Evolutionary conservation across 164 flowering plant genomes (phyloP).

Genomic region (Taxillus chinensis): DNA sequence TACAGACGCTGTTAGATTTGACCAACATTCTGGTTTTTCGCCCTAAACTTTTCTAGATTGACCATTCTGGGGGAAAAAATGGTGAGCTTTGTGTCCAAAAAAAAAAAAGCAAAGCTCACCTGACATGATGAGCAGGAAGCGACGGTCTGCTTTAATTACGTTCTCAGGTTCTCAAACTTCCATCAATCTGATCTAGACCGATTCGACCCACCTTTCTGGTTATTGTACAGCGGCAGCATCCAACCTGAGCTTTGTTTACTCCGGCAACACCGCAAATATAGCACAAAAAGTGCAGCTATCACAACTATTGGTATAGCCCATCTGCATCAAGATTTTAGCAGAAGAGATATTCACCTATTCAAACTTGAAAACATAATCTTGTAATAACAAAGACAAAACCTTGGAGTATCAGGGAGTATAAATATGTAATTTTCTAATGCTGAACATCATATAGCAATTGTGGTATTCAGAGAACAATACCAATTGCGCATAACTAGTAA

Average conservation of each 20-base stretch:
- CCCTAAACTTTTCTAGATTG: not conserved
- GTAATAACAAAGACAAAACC: no score
- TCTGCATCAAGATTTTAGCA: conserved; percentile 32
- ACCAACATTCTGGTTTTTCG: not conserved
- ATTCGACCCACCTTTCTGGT: conserved; percentile 28
- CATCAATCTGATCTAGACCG: conserved; percentile 64
- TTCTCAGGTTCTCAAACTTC: not conserved
- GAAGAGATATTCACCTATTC: no score
- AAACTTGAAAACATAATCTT: no score
- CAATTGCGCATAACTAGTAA: no score
- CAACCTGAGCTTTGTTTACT: conserved; percentile 51
- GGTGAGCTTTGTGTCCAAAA: conserved; percentile 2
- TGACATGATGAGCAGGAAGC: conserved; percentile 1
- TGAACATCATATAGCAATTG: no score
- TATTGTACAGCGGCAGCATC: conserved; percentile 64
- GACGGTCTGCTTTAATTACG: not conserved
- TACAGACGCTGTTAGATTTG: not conserved
- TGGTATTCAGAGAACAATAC: no score
- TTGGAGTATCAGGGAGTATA: no score
- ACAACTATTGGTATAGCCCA: conserved; percentile 75
- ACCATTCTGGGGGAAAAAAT: not conserved
- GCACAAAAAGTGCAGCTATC: conserved; percentile 33
- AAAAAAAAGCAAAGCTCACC: conserved; percentile 14
- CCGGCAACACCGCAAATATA: conserved; percentile 81
- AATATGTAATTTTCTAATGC: no score